Evolutionary conservation across 345 rosid species (phyloP).

Genomic region (Eutrema heterophyllum): DNA sequence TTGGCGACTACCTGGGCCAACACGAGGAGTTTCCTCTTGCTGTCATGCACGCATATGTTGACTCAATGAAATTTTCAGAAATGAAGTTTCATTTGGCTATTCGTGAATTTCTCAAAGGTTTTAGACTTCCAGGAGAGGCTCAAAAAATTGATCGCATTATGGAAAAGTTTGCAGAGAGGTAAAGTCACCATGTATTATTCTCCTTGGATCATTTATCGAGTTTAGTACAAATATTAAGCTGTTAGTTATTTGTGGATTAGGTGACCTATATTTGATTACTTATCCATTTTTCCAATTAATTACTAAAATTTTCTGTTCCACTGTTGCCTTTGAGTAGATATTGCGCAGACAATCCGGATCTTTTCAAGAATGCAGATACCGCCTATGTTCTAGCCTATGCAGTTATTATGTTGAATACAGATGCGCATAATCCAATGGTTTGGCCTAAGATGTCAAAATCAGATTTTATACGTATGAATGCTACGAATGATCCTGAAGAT

Average conservation of each 20-base stretch:
- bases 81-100: conserved; percentile 86
- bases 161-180: conserved; percentile 99
- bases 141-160: conserved; percentile 98
- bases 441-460: conserved; percentile 98
- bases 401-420: conserved; percentile 95
- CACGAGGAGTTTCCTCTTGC: conserved; percentile 97
- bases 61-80: conserved; percentile 80
- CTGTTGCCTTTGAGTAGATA: conserved; percentile 52
- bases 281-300: neutral
- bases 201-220: neutral
- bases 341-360: conserved; percentile 93
- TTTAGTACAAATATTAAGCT: neutral
- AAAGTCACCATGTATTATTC: conserved; percentile 6
- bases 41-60: conserved; percentile 98
- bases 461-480: conserved; percentile 87
- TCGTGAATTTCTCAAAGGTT: conserved; percentile 90
- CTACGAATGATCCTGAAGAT: conserved; percentile 68
- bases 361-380: conserved; percentile 95
- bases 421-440: conserved; percentile 93
- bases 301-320: conserved; percentile 24
- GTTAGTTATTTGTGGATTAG: neutral
- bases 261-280: conserved; percentile 5
- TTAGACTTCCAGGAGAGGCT: conserved; percentile 99
- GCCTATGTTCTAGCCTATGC: conserved; percentile 99
- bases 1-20: conserved; percentile 95